Evolutionary conservation across 768 basidiomycete species (phyloP).

Genomic region (Roridomyces roridus): DNA sequence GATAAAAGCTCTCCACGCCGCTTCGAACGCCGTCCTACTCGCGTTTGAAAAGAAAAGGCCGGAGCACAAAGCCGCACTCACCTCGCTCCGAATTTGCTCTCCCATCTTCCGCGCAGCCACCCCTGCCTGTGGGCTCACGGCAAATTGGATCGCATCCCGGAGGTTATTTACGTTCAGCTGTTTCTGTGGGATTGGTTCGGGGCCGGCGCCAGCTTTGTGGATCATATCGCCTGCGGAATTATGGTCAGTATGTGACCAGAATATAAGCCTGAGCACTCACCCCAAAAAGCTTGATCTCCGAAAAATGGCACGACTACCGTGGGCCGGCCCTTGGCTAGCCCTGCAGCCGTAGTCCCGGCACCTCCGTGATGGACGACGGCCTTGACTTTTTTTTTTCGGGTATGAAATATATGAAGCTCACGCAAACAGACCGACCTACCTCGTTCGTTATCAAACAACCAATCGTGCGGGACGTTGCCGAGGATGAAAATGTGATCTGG

Average conservation of each 20-base stretch:
- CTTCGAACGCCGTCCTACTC: conserved; percentile 50
- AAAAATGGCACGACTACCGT: conserved; percentile 72
- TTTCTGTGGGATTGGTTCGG: conserved; percentile 62
- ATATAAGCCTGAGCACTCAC: conserved; percentile 31
- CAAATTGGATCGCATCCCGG: conserved; percentile 57
- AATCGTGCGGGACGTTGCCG: conserved; percentile 73
- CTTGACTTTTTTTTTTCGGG: conserved; percentile 36
- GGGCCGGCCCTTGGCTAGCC: conserved; percentile 62
- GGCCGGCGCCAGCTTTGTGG: conserved; percentile 64
- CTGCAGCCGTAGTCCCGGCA: conserved; percentile 71
- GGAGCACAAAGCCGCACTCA: conserved; percentile 25
- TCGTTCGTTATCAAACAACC: conserved; percentile 62
- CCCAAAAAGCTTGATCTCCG: conserved; percentile 68
- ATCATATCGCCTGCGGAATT: conserved; percentile 65
- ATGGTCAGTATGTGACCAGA: conserved; percentile 29
- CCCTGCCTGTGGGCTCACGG: conserved; percentile 51
- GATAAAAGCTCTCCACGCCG: conserved; percentile 63
- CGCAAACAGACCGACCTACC: no score
- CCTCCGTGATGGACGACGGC: conserved; percentile 72
- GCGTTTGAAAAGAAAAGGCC: not conserved
- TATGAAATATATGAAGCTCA: no score
- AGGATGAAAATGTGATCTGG: conserved; percentile 64
- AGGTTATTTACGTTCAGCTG: conserved; percentile 54
- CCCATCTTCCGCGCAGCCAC: conserved; percentile 55
- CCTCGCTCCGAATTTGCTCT: conserved; percentile 56